Base-by-base conservation (phyloP, 768 basidiomycete genomes). In the Russula abietina region DNA sequence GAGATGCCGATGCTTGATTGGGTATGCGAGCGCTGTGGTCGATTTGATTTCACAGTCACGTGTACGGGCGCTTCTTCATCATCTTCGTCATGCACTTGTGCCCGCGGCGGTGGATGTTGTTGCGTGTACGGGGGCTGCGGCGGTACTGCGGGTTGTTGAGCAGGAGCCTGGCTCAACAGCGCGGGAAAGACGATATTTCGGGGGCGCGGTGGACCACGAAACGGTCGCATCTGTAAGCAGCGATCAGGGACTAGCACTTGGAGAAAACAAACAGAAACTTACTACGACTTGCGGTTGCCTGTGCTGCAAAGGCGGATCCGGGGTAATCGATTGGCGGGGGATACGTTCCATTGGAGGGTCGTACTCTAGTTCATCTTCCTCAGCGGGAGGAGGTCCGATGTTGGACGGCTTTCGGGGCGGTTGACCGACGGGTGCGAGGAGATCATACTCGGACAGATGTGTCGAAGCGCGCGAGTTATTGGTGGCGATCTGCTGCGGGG, bases 1-100 rank as follows among this genome's bases (percentile, higher is more conserved):
- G 46, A 60, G 50, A 68, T 68, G 17, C 64, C 64, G 36, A 61
- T 67, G 26, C 67, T 68, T 16, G 67, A 66, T 55, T 61, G 57
- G 1, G 65, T 68, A 24, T 61, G 65, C 4, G 67, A 57, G 26
- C 67, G 67, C 8, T 66, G 50, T 3, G 61, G 67, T 14, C 61
- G 67, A 22, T n/a, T 53, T 30, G 60, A 55, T 5, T 51, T 55
- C 3, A 43, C 30, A 6, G 53, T 24, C 14, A 33, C 45, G 3
- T 58, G 52, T 17, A 60, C 24, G 30, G 65, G 56, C 2, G 46
- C 53, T 24, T 67, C 66, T 3, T 60, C 48, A 30, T 67, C 66
- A 0, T 57, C 33, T 11, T 59, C 28, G 6, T 46, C 11, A 30
- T 48, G 57, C 5, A 19, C 45, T 22, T 59, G 60, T 16, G 19